A percentile compares a stretch with the other conserved stretches of the same genome.
These are phyloP conservation scores for Medicago lupulina DNA, from an alignment of 306 rosid genomes.

Conservation along the genomic window DNA sequence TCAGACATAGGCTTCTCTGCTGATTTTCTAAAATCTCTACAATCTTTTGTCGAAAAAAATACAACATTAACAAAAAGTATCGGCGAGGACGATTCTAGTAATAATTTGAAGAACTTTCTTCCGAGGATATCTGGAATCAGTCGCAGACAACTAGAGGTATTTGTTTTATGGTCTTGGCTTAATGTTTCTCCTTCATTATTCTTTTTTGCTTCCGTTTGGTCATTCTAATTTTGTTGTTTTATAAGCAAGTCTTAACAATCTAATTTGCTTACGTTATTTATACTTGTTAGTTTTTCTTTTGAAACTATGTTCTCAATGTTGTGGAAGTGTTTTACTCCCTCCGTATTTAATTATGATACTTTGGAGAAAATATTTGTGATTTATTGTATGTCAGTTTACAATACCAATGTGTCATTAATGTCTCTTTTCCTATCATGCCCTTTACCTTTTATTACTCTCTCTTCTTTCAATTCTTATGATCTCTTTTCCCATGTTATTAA, in stretches of 20 bases:
- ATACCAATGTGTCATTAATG: too few species aligned
- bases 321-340: background rate
- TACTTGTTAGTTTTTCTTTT: conserved; percentile 9
- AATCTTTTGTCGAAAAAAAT: conserved; percentile 58
- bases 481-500: too few species aligned
- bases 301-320: background rate
- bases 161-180: conserved; percentile 30
- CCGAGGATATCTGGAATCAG: conserved; percentile 70
- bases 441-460: too few species aligned
- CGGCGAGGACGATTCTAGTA: conserved; percentile 43
- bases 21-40: conserved; percentile 62
- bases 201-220: conserved; percentile 28
- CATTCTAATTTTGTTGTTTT: background rate
- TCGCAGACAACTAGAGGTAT: conserved; percentile 81
- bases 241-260: conserved; percentile 10
- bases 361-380: too few species aligned
- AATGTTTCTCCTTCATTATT: conserved; percentile 4
- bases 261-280: conserved; percentile 10
- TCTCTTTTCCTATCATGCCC: too few species aligned
- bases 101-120: conserved; percentile 55
- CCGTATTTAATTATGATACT: too few species aligned
- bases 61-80: conserved; percentile 44
- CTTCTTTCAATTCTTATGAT: too few species aligned
- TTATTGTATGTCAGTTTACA: too few species aligned
- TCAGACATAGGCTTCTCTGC: conserved; percentile 66